Percentiles rank a stretch among this genome's conserved stretches.
These are phyloP conservation scores for Cystoisospora suis DNA, from an alignment of 169 alveolate species.

Conservation along the genomic window DNA sequence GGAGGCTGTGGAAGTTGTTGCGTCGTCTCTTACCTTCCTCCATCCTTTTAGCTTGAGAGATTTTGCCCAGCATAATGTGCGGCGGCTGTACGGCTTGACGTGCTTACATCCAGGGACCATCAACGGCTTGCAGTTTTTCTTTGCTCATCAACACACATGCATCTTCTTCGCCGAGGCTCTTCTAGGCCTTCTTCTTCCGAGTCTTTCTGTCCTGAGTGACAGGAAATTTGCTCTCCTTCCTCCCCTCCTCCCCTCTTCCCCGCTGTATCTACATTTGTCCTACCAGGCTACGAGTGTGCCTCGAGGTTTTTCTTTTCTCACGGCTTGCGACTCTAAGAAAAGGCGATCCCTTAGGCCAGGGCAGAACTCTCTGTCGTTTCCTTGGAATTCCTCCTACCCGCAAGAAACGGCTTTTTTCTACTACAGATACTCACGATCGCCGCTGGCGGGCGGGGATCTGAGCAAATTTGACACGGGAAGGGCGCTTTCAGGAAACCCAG, in stretches of 20 bases:
- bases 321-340: constrained; percentile 21
- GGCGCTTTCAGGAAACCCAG: too few species aligned
- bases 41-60: constrained; percentile 33
- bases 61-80: constrained; percentile 13
- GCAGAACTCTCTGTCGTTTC: too few species aligned
- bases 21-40: constrained; percentile 52
- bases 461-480: too few species aligned
- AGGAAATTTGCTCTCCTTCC: constrained; percentile 61
- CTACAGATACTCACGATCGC: too few species aligned
- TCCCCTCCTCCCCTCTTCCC: constrained; percentile 39
- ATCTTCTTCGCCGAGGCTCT: constrained; percentile 57
- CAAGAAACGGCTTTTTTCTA: too few species aligned
- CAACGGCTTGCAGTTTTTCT: constrained; percentile 52
- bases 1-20: constrained; percentile 42
- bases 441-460: too few species aligned
- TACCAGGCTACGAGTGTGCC: neutral
- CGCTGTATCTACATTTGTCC: constrained; percentile 34
- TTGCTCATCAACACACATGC: constrained; percentile 63
- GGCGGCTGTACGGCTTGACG: constrained; percentile 34
- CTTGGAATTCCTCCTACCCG: too few species aligned
- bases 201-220: constrained; percentile 43
- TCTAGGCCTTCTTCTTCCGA: constrained; percentile 26
- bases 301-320: constrained; percentile 30
- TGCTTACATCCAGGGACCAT: constrained; percentile 37
- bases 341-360: too few species aligned